phyloP scores from a whole-genome alignment of 202 grass and related monocot species.

The Bolboschoenoplectus hybrid region DNA sequence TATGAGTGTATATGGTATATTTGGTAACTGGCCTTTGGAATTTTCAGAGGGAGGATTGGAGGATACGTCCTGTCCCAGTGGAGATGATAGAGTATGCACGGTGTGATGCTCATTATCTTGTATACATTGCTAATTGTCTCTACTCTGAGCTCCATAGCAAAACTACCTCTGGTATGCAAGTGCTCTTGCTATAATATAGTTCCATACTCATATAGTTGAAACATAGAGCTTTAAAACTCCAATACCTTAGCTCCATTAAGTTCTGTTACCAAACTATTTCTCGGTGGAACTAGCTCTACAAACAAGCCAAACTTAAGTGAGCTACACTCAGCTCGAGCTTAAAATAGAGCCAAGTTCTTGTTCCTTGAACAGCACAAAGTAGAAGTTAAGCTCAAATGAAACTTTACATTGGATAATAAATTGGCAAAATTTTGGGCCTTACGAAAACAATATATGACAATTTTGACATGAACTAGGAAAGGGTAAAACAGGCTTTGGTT shows the following conservation, averaged over 20 bases:
- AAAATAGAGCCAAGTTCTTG: background rate
- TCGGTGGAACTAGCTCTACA: background rate
- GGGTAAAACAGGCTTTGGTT: background rate
- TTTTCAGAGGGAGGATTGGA: slow-evolving; percentile 96
- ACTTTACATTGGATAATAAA: background rate
- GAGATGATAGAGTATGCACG: slow-evolving; percentile 89
- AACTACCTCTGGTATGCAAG: slow-evolving; percentile 53
- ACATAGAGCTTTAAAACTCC: background rate
- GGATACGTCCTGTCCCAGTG: slow-evolving; percentile 65
- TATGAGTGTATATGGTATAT: background rate
- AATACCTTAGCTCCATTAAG: background rate
- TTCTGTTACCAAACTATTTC: slow-evolving; percentile 20
- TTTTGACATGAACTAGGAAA: background rate
- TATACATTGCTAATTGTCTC: slow-evolving; percentile 85
- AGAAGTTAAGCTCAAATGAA: background rate
- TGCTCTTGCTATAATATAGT: background rate
- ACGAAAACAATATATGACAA: background rate
- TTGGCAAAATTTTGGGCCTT: background rate
- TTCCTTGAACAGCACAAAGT: background rate
- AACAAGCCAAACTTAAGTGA: background rate
- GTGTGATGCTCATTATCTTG: slow-evolving; percentile 82
- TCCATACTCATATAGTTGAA: background rate
- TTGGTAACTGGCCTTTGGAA: slow-evolving; percentile 23
- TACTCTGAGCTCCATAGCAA: slow-evolving; percentile 70
- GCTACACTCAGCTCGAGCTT: background rate